Percentiles rank a stretch among this genome's conserved stretches.
Evolutionary conservation across 108 stramenopile species (phyloP).

Genomic region (Licmophora abbreviata): DNA sequence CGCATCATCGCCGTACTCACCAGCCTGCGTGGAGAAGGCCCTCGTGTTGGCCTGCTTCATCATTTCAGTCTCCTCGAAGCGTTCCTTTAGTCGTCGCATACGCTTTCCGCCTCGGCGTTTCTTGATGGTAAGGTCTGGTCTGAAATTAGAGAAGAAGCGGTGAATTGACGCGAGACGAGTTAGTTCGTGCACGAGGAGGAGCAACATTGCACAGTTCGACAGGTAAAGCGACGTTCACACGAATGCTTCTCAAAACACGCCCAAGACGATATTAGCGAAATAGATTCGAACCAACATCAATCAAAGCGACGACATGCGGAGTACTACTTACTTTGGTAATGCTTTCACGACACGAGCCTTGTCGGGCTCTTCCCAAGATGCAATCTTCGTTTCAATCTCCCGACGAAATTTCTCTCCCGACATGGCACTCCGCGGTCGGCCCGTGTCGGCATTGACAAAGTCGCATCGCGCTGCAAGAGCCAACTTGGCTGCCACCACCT

Average conservation of each 20-base stretch:
- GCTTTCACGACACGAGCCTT: conserved; percentile 87
- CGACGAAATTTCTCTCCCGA: conserved; percentile 47
- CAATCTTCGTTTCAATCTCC: conserved; percentile 72
- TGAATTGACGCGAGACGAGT: not conserved
- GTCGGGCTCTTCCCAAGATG: conserved; percentile 90
- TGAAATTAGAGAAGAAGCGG: conserved; percentile 10
- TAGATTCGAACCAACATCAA: not conserved
- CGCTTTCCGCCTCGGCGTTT: conserved; percentile 92
- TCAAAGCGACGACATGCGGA: not conserved
- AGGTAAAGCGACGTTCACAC: not conserved
- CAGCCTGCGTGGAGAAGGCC: conserved; percentile 65
- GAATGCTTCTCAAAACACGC: not conserved
- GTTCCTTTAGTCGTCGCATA: conserved; percentile 87
- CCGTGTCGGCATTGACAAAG: conserved; percentile 67
- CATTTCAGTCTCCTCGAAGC: conserved; percentile 91
- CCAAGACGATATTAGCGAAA: not conserved
- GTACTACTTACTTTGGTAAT: conserved; percentile 83
- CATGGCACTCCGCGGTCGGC: conserved; percentile 30
- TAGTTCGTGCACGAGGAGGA: not conserved
- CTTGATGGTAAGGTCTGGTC: conserved; percentile 78
- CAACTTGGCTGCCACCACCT: conserved; percentile 81
- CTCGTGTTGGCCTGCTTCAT: conserved; percentile 90
- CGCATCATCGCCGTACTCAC: conserved; percentile 93
- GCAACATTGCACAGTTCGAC: not conserved
- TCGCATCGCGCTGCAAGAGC: conserved; percentile 71